Base-by-base conservation (phyloP, 2,329 filamentous ascomycete species). In the Berkeleyomyces basicola region DNA sequence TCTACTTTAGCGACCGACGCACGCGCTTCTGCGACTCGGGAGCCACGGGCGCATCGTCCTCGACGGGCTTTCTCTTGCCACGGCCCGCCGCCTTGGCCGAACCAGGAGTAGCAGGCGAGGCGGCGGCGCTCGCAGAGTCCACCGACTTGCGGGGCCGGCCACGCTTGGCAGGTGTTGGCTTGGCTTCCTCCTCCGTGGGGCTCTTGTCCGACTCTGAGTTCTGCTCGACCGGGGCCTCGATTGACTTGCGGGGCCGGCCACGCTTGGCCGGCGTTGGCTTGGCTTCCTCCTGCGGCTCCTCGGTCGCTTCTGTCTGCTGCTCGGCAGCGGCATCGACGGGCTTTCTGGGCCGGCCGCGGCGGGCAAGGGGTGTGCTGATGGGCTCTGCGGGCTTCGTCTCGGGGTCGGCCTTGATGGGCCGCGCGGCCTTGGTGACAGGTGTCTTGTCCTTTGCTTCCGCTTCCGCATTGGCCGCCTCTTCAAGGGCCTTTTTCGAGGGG, bases 321-420 rank as follows among this genome's bases (percentile, higher is more conserved):
- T 67, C 58, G 66, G 70, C 69, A 49, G 66, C 43, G 7, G 16
- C n/a, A 53, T 64, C 59, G 3, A 53, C 59, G 10, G 51, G 60
- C 58, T 71, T 70, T 67, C 72, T 74, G 31, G 61, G 61, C 39
- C 61, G 51, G 16, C 61, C 61, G 58, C 61, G 55, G 66, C 72
- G 74, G 33, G 72, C 67, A 61, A 71, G 67, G 5, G 71, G 69
- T 63, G 73, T 67, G 7, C 71, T 69, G 16, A 71, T 68, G 23
- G 23, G 23, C 3, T 69, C 70, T 4, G 72, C 73, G 9, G 72
- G 71, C 4, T 69, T 69, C 4, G 14, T 40, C n/a, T 53, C 47
- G 1, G 59, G 9, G 5, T 42, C 39, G 4, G 43, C 16, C 31
- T 47, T 53, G 14, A 5, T 55, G 14, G 33, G 51, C 33, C 11